Evolutionary conservation across 495 filamentous ascomycete species (phyloP).

Genomic region (Daldinia caldariorum): DNA sequence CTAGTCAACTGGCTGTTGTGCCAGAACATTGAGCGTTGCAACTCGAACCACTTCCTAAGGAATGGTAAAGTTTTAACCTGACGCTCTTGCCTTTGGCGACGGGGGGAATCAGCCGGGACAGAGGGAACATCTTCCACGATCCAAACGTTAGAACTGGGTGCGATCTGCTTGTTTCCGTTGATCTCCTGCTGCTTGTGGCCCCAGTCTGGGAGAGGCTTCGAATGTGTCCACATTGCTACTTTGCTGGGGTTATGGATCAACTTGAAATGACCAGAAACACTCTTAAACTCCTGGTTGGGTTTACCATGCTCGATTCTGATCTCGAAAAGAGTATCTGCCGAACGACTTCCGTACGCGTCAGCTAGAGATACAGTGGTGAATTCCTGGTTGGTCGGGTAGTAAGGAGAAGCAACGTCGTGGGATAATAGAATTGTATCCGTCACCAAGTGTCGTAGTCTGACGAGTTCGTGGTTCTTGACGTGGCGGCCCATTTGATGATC

Average conservation of each 20-base stretch:
- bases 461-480: slow-evolving; percentile 85
- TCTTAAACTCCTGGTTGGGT: slow-evolving; percentile 82
- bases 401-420: slow-evolving; percentile 99
- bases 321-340: slow-evolving; percentile 94
- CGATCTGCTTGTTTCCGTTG: slow-evolving; percentile 97
- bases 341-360: slow-evolving; percentile 77
- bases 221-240: slow-evolving; percentile 99
- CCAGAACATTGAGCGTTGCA: slow-evolving; percentile 98
- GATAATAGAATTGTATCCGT: slow-evolving; percentile 89
- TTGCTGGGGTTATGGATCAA: slow-evolving; percentile 91
- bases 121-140: slow-evolving; percentile 90
- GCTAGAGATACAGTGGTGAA: slow-evolving; percentile 85
- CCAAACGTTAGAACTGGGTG: slow-evolving; percentile 93
- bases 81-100: slow-evolving; percentile 74
- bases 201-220: slow-evolving; percentile 93
- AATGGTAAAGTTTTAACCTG: slow-evolving; percentile 87
- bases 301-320: slow-evolving; percentile 90
- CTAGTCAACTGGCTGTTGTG: slow-evolving; percentile 98
- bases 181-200: slow-evolving; percentile 97
- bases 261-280: slow-evolving; percentile 91
- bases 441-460: slow-evolving; percentile 86
- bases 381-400: slow-evolving; percentile 97
- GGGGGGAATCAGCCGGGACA: slow-evolving; percentile 71
- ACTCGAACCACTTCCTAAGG: slow-evolving; percentile 92
- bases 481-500: slow-evolving; percentile 64